Conservation (phyloP, 2,329 filamentous ascomycete genomes). For the Aspergillus proliferans region DNA sequence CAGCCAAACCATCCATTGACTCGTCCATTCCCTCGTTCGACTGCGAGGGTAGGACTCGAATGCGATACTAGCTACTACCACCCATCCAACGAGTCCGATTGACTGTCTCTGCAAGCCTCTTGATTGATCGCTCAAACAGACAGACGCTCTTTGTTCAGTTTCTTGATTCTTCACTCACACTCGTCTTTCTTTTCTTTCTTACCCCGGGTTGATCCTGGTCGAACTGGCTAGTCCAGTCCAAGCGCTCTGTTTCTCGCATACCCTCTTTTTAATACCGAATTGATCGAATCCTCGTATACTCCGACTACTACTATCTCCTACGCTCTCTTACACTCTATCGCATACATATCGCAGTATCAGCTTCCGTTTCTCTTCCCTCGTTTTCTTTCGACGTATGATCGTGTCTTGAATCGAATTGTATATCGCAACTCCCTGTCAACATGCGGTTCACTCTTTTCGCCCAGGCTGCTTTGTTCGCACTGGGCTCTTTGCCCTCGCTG, state of each 20-base stretch:
- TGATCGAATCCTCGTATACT: background rate
- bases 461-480: slow-evolving; percentile 17
- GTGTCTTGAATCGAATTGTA: background rate
- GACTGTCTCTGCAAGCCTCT: background rate
- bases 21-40: background rate
- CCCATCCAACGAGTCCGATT: no score
- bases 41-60: background rate
- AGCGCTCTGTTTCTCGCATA: slow-evolving; percentile 1
- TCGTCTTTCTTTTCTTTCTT: slow-evolving; percentile 8
- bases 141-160: background rate
- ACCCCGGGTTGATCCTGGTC: slow-evolving; percentile 24
- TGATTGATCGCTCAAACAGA: background rate
- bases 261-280: slow-evolving; percentile 3
- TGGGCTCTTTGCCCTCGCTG: slow-evolving; percentile 21
- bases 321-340: background rate
- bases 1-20: background rate
- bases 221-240: background rate
- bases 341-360: background rate
- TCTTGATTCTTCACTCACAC: background rate
- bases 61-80: no score
- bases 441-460: slow-evolving; percentile 21
- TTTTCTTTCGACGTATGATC: background rate
- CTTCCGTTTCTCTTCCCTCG: no score
- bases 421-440: slow-evolving; percentile 1
- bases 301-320: background rate